These are phyloP conservation scores for Oropetium thomaeum DNA, from an alignment of 176 grass and related monocot genomes.

Conservation along the genomic window DNA sequence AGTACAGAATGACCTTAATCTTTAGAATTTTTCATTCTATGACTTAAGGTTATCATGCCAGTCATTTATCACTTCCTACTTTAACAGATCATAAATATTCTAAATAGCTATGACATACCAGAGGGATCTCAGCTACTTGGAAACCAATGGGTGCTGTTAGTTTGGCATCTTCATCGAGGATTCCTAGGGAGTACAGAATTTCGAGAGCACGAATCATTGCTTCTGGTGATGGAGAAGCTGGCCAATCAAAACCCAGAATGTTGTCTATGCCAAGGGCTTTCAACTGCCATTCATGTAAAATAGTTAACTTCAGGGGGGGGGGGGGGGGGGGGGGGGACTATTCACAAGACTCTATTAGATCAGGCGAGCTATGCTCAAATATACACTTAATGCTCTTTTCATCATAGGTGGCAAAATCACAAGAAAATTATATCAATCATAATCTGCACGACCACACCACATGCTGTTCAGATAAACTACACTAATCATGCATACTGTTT, in stretches of 20 bases:
- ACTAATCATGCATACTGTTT: background rate
- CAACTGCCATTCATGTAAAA: conserved; percentile 52
- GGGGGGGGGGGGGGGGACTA: background rate
- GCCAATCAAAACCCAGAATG: conserved; percentile 98
- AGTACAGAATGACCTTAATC: background rate
- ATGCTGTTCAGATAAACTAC: background rate
- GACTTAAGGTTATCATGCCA: background rate
- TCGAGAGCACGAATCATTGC: conserved; percentile 90
- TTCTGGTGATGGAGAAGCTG: conserved; percentile 88
- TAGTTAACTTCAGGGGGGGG: background rate
- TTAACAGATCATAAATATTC: background rate
- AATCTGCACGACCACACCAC: background rate
- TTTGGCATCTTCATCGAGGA: conserved; percentile 95
- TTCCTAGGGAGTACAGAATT: conserved; percentile 84
- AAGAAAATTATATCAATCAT: background rate
- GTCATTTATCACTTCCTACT: background rate
- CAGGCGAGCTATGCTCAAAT: background rate
- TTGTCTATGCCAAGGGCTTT: conserved; percentile 98
- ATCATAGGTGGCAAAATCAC: background rate
- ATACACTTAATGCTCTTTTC: background rate
- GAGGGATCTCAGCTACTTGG: conserved; percentile 86
- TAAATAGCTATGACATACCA: conserved; percentile 63
- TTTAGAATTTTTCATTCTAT: background rate
- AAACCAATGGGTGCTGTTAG: conserved; percentile 83
- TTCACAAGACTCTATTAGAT: background rate